Evolutionary conservation across 164 flowering plant species (phyloP).

Genomic region (Kalanchoe fedtschenkoi): DNA sequence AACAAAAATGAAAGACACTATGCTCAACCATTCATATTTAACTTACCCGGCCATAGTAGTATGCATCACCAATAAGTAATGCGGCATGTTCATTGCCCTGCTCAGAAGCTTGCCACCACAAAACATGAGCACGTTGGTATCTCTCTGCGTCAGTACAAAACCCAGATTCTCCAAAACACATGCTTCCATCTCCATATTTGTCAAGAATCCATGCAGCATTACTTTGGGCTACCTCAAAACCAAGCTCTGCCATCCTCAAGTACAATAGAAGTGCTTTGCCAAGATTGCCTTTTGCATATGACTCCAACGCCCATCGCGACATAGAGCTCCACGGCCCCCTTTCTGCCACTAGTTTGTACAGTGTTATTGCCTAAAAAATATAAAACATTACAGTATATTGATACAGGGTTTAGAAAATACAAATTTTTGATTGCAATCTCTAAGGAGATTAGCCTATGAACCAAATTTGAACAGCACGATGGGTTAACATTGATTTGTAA

Average conservation of each 20-base stretch:
- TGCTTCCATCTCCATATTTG: constrained; percentile 78
- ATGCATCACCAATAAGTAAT: constrained; percentile 95
- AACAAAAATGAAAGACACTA: neutral
- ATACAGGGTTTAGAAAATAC: too few relatives aligned
- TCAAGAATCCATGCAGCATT: constrained; percentile 99
- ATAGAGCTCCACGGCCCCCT: constrained; percentile 98
- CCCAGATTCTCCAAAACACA: constrained; percentile 94
- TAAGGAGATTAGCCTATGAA: too few relatives aligned
- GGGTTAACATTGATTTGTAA: too few relatives aligned
- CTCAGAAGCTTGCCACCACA: constrained; percentile 99
- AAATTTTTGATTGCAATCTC: too few relatives aligned
- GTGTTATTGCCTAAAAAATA: constrained; percentile 53
- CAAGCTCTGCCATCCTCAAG: constrained; percentile 95
- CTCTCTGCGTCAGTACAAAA: constrained; percentile 81
- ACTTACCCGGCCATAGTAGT: constrained; percentile 95
- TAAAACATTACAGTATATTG: neutral
- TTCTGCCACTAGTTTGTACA: constrained; percentile 95
- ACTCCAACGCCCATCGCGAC: constrained; percentile 91
- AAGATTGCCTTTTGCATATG: constrained; percentile 86
- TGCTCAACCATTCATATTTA: neutral
- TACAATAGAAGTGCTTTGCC: constrained; percentile 83
- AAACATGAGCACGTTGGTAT: constrained; percentile 79
- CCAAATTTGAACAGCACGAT: too few relatives aligned
- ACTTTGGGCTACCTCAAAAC: constrained; percentile 96
- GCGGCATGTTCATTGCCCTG: constrained; percentile 99